Evolutionary conservation across 768 basidiomycete genomes (phyloP), one percentile per base, ranked within the genome.

Genomic region (Brasilioporus rufonigricans): DNA sequence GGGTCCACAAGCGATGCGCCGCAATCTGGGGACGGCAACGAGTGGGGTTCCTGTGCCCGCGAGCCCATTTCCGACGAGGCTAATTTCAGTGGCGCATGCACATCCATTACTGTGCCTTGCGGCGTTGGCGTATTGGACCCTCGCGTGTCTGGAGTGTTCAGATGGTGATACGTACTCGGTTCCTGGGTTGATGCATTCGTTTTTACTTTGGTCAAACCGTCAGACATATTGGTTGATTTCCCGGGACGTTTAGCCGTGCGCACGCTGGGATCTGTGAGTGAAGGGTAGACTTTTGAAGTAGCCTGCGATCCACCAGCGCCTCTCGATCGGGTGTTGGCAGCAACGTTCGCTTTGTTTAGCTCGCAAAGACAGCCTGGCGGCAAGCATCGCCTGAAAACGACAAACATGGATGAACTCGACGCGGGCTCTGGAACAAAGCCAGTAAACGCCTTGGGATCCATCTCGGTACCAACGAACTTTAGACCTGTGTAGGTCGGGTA

Each of bases 341-440:
- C 21, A 12, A 14, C 14, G 14, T 29, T 39, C 13, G 46, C 18
- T 23, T 9, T 39, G 49, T 56, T 53, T 3, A 43, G 55, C 24
- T 57, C 62, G 8, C 62, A 61, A 33, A 50, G 62, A 52, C 59
- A 55, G 27, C 57, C 59, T 14, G 36, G 31, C 5, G 48, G 45
- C 45, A 64, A 24, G 36, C 62, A 63, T 9, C 29, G 58, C 21
- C 26, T 45, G 21, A 57, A 31, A 7, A 63, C 44, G 35, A 61
- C 9, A 33, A 61, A n/a, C 47, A 18, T 44, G 13, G 58, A 31
- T 2, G 55, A 43, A 29, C 9, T 43, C 19, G 57, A 38, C 14
- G 52, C 13, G 3, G 23, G 5, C 12, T 36, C 44, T 18, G 43
- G 4, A 19, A 36, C 23, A 13, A 8, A 35, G 18, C 21, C 12